Conservation (phyloP, 345 rosid genomes). For the Eutrema heterophyllum region DNA sequence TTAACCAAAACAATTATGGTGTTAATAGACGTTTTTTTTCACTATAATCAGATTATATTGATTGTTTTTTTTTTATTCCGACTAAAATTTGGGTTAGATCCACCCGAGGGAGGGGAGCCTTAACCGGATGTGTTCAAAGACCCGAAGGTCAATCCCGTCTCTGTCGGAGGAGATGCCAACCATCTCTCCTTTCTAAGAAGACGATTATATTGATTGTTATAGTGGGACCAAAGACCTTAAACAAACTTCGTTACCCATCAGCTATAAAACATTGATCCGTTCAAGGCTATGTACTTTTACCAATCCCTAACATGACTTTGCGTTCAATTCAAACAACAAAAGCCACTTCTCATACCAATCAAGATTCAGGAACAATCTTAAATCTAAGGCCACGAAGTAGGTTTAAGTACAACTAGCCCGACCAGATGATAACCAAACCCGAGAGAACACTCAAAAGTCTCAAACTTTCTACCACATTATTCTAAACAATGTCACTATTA, state of each 20-base stretch:
- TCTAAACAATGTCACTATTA: not conserved
- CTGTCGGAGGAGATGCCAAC: conserved; percentile 80
- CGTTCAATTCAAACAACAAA: not conserved
- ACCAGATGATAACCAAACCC: not conserved
- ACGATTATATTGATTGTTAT: not conserved
- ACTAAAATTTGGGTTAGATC: conserved; percentile 34
- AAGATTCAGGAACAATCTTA: not conserved
- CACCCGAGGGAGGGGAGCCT: conserved; percentile 39
- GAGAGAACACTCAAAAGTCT: not conserved
- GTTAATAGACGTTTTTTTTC: too few relatives aligned
- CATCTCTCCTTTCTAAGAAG: conserved; percentile 60
- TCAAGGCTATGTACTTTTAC: not conserved
- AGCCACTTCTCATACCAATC: not conserved
- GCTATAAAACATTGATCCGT: too few relatives aligned
- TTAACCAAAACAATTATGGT: too few relatives aligned
- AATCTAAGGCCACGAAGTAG: too few relatives aligned
- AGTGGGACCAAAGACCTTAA: too few relatives aligned
- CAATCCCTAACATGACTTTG: not conserved
- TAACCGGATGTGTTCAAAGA: conserved; percentile 38
- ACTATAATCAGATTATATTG: too few relatives aligned
- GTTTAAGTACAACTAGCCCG: not conserved
- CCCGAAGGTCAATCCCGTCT: conserved; percentile 43
- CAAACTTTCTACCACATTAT: not conserved
- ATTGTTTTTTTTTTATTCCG: too few relatives aligned
- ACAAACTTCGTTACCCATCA: too few relatives aligned